Evolutionary conservation across 768 basidiomycete genomes (phyloP).

Genomic region (Fomitopsis serialis): DNA sequence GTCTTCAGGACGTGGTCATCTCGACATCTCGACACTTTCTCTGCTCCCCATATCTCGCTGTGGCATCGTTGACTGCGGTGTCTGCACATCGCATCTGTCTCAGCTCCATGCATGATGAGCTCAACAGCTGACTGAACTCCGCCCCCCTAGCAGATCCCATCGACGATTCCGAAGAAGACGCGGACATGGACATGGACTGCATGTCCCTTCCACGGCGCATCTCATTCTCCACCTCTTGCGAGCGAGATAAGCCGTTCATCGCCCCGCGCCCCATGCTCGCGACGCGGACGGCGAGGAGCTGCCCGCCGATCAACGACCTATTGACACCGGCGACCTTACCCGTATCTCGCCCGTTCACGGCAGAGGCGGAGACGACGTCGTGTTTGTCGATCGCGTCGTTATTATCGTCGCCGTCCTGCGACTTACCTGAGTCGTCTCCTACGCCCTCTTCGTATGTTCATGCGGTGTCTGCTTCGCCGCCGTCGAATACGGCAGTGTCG

Average conservation of each 20-base stretch:
- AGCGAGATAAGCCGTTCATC: conserved; percentile 15
- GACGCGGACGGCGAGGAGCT: background rate
- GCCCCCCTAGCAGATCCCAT: background rate
- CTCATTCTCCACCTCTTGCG: conserved; percentile 17
- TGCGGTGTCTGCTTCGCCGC: background rate
- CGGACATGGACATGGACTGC: conserved; percentile 11
- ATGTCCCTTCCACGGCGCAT: conserved; percentile 9
- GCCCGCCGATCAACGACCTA: background rate
- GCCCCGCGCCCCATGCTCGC: background rate
- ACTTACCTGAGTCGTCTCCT: background rate
- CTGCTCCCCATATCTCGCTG: too few species aligned
- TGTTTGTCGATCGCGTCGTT: background rate
- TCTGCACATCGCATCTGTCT: background rate
- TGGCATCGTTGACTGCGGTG: too few species aligned
- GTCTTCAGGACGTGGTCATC: too few species aligned
- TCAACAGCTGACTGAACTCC: background rate
- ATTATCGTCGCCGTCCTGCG: background rate
- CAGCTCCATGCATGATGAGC: background rate
- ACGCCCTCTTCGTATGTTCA: background rate
- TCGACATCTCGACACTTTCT: too few species aligned
- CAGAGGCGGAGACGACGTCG: background rate
- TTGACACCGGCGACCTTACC: too few species aligned
- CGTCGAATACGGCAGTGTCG: background rate
- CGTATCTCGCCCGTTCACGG: background rate
- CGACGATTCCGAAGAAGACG: conserved; percentile 9